Base-by-base conservation (phyloP, 2,329 filamentous ascomycete species). In the Aureobasidium namibiae region DNA sequence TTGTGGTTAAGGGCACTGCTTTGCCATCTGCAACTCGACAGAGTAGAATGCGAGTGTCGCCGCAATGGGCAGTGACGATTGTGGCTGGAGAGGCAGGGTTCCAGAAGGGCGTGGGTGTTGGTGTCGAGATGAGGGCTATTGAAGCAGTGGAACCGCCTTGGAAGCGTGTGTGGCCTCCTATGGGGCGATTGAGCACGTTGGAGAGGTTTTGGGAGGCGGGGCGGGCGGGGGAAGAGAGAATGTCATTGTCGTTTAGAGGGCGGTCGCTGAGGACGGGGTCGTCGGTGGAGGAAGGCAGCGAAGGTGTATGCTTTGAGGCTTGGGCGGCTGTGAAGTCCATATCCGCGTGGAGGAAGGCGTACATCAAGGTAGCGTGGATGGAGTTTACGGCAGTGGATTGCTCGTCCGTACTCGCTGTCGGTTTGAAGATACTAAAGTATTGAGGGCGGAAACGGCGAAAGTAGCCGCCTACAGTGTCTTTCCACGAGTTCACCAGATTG, bases 121-220 rank as follows among this genome's bases (percentile, higher is more conserved):
- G 91, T 0, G 94, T 97, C 0, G 91, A 95, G 59, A 99, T 90
- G 68, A 99, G 81, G 1, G 87, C 92, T 18, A 96, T 78, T 18
- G 90, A 95, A 42, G 90, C 92, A 1, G 94, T 99, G 56, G 91
- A 96, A 60, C 94, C 94, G 61, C 94, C 94, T 69, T 92, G 89
- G 78, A 97, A 97, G 61, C 90, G 87, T 29, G 80, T 84, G 26
- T 61, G 62, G 9, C 89, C 89, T 29, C 90, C 90, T 62, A 95
- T 92, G 31, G 78, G 67, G 80, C 80, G 34, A 76, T 79, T 1
- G 77, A 84, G 14, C 3, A 73, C 73, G 14, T 61, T 59, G 26
- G 63, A 64, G 5, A 73, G 65, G 29, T 73, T 73, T 57, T 73
- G 71, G 1, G 68, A 70, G 14, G 71, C 71, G 3, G 76, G 71